These are phyloP conservation scores for Sarocladium kiliense DNA, from an alignment of 2,329 filamentous ascomycete species.

Conservation along the genomic window DNA sequence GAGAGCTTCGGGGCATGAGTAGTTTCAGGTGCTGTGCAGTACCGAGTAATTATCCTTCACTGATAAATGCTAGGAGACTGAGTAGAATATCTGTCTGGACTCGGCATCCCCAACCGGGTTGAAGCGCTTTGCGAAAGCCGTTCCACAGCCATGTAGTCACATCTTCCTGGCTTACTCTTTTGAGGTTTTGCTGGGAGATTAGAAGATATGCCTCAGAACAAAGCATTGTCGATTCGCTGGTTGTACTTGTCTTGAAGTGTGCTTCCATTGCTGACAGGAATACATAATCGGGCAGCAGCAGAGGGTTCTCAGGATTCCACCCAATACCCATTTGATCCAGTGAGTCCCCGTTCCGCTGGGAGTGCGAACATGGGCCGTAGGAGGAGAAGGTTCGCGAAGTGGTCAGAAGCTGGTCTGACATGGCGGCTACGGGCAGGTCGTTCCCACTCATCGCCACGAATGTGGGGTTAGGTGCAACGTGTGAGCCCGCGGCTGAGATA, in stretches of 20 bases:
- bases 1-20: no score
- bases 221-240: not conserved
- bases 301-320: no score
- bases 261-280: not conserved
- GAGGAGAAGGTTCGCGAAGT: not conserved
- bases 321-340: not conserved
- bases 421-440: not conserved
- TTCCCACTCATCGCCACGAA: not conserved
- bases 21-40: no score
- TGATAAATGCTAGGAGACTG: not conserved
- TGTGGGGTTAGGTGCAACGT: not conserved
- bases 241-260: not conserved
- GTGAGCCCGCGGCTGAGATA: not conserved
- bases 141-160: not conserved
- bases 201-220: not conserved
- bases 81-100: not conserved
- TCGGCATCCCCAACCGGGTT: not conserved
- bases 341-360: not conserved
- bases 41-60: not conserved
- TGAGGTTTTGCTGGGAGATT: not conserved
- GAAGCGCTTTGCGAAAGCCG: not conserved
- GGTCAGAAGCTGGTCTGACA: not conserved
- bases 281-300: not conserved
- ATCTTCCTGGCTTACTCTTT: not conserved
- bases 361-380: not conserved